A percentile compares a stretch with the other conserved stretches of the same genome.
These are phyloP conservation scores for Fusarium fujikuroi DNA, from an alignment of 2,329 filamentous ascomycete genomes.

Conservation along the genomic window DNA sequence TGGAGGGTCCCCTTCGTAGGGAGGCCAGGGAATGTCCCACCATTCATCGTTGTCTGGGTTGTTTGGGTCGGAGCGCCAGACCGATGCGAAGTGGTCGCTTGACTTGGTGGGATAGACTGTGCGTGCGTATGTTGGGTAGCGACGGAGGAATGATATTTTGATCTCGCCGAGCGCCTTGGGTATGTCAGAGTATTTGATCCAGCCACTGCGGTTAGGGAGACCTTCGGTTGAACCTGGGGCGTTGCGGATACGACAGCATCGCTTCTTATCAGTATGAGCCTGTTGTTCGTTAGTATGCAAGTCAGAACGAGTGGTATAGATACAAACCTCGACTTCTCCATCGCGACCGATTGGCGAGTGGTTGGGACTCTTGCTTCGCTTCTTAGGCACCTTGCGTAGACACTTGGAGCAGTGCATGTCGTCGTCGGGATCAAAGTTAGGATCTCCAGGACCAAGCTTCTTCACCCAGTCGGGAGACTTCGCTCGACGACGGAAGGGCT, in stretches of 20 bases:
- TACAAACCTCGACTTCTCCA: conserved; percentile 39
- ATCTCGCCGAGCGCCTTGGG: conserved; percentile 28
- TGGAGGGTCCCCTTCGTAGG: conserved; percentile 35
- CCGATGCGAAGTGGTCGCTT: conserved; percentile 21
- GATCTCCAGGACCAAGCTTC: conserved; percentile 37
- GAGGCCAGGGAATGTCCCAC: conserved; percentile 46
- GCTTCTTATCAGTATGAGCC: conserved; percentile 32
- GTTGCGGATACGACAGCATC: conserved; percentile 45
- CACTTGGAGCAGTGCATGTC: conserved; percentile 50
- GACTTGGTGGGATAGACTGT: conserved; percentile 46
- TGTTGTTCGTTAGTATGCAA: conserved; percentile 10
- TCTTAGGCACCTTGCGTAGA: conserved; percentile 45
- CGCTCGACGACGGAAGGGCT: conserved; percentile 8
- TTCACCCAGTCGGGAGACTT: conserved; percentile 44
- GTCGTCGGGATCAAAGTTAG: conserved; percentile 40
- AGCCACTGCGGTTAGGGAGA: conserved; percentile 50
- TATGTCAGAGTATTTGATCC: conserved; percentile 40
- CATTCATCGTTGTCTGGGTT: conserved; percentile 42
- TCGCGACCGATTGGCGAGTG: conserved; percentile 18
- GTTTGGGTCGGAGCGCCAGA: conserved; percentile 49
- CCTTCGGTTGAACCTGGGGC: conserved; percentile 20
- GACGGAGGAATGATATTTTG: conserved; percentile 38
- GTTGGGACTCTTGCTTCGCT: conserved; percentile 31
- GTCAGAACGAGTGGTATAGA: accelerated
- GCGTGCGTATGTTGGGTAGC: conserved; percentile 43